phyloP scores from a whole-genome alignment of 208 protist species.

The Trypanosomatidae sp. region DNA sequence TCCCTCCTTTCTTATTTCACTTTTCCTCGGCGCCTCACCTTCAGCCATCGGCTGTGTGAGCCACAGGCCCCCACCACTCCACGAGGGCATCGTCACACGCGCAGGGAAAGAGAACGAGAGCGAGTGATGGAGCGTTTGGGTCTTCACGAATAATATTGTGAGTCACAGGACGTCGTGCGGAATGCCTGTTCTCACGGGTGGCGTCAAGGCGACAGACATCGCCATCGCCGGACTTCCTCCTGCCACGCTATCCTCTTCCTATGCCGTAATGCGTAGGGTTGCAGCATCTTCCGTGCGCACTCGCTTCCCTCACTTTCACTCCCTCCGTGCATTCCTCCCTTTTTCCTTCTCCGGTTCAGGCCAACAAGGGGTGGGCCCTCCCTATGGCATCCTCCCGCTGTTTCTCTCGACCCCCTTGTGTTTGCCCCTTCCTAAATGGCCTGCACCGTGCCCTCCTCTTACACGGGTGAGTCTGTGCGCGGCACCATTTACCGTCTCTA shows the following conservation, averaged over 20 bases:
- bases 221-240: neutral
- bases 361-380: neutral
- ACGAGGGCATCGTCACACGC: neutral
- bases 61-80: neutral
- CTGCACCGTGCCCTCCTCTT: neutral
- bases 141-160: neutral
- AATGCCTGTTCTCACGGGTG: neutral
- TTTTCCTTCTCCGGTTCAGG: neutral
- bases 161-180: neutral
- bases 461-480: conserved; percentile 23
- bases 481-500: conserved; percentile 13
- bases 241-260: neutral
- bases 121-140: neutral
- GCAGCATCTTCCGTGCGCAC: neutral
- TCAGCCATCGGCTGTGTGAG: neutral
- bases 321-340: neutral
- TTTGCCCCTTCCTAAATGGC: neutral
- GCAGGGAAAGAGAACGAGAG: neutral
- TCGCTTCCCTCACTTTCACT: neutral
- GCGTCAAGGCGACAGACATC: neutral
- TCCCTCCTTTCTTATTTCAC: neutral
- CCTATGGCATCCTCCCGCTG: neutral
- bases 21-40: neutral
- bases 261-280: neutral
- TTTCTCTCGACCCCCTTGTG: neutral